These are phyloP conservation scores for Fusarium haematococcum DNA, from an alignment of 2,329 filamentous ascomycete species.

Conservation along the genomic window DNA sequence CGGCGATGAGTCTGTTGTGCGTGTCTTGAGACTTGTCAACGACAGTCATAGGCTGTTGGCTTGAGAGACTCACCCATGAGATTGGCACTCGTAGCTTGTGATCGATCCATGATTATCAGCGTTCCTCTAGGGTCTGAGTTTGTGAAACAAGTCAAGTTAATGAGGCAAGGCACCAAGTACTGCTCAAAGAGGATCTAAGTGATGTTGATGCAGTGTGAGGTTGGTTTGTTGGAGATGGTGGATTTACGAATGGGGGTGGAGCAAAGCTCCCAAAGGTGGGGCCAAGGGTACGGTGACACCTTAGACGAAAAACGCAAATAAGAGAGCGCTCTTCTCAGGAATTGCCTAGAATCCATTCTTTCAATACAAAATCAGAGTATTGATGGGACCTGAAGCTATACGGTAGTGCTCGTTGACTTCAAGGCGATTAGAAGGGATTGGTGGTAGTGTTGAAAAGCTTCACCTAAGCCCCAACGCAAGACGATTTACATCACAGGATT, in stretches of 20 bases:
- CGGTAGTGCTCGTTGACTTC: not conserved
- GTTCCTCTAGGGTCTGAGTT: not conserved
- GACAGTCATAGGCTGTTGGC: not conserved
- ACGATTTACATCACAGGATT: not conserved
- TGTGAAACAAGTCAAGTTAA: not conserved
- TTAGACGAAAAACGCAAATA: not conserved
- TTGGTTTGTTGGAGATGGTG: slow-evolving; percentile 12
- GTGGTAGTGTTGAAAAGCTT: not conserved
- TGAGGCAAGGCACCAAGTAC: not conserved
- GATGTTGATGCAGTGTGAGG: slow-evolving; percentile 20
- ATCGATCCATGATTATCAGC: slow-evolving; percentile 47
- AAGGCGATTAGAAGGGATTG: not conserved
- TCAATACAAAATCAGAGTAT: not conserved
- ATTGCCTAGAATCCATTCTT: slow-evolving; percentile 6
- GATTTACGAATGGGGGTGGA: slow-evolving; percentile 35
- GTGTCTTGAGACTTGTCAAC: slow-evolving; percentile 49
- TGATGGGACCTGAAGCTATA: not conserved
- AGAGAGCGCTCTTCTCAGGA: not conserved
- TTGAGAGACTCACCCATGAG: slow-evolving; percentile 49
- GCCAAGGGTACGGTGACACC: not conserved
- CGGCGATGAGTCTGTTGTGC: slow-evolving; percentile 59
- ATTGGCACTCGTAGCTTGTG: slow-evolving; percentile 49
- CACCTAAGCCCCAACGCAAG: not conserved
- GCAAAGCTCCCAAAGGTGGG: slow-evolving; percentile 36
- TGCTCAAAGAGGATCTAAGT: not conserved